phyloP scores from a whole-genome alignment of 2,329 filamentous ascomycete genomes.

The Zasmidium cellare region DNA sequence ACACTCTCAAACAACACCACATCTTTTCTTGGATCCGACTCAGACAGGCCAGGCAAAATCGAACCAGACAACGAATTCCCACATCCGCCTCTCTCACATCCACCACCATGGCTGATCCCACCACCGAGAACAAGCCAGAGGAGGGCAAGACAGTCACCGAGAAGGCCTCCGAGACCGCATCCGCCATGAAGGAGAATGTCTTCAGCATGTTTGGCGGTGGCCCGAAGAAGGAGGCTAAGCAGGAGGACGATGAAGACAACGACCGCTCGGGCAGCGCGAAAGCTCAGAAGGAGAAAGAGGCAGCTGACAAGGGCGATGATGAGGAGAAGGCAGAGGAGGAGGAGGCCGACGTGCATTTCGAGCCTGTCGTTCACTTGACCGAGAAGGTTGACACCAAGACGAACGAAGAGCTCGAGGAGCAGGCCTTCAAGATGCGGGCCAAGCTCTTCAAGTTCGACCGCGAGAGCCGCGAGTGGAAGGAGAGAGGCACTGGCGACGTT shows the following conservation, averaged over 20 bases:
- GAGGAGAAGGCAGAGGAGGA: conserved; percentile 51
- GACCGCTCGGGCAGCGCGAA: conserved; percentile 84
- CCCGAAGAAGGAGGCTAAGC: conserved; percentile 94
- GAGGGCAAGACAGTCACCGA: conserved; percentile 42
- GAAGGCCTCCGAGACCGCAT: conserved; percentile 37
- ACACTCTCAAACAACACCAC: not conserved
- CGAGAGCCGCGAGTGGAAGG: conserved; percentile 95
- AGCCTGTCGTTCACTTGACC: conserved; percentile 92
- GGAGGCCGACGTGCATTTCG: conserved; percentile 89
- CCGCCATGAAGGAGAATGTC: conserved; percentile 59
- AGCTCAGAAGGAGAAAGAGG: conserved; percentile 64
- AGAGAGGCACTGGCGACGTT: conserved; percentile 95
- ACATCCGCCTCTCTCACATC: not conserved
- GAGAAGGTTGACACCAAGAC: conserved; percentile 97
- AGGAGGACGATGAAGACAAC: conserved; percentile 71
- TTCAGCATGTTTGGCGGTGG: conserved; percentile 99
- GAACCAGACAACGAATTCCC: not conserved
- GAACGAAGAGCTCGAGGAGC: conserved; percentile 97
- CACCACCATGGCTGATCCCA: conserved; percentile 29
- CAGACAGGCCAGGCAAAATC: not conserved
- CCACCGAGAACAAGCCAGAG: conserved; percentile 28
- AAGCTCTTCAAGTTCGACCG: conserved; percentile 99
- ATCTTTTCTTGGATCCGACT: not conserved
- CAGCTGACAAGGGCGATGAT: conserved; percentile 37
- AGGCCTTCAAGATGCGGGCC: conserved; percentile 98